Conservation (phyloP, 179 eudicot species). For the Nepenthes alata region DNA sequence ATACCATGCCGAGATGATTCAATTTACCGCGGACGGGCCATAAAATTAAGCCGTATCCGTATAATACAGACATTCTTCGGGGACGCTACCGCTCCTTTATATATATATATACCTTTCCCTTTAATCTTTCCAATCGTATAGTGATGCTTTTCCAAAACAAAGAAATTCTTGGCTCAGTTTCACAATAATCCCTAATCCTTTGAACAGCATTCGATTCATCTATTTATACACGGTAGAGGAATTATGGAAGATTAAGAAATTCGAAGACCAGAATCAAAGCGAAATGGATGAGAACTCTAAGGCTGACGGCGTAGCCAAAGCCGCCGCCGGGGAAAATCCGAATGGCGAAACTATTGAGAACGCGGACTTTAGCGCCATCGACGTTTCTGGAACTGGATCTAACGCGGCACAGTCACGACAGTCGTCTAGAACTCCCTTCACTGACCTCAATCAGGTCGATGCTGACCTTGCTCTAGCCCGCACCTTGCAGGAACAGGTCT, state of each 20-base stretch:
- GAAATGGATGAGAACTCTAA: constrained; percentile 37
- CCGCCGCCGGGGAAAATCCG: constrained; percentile 21
- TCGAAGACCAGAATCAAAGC: background rate
- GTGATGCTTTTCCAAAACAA: background rate
- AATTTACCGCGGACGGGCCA: no score
- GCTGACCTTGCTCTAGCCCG: constrained; percentile 98
- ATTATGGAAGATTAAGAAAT: background rate
- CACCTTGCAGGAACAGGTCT: constrained; percentile 84
- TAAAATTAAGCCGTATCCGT: no score
- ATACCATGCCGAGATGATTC: no score
- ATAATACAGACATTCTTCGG: no score
- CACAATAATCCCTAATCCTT: background rate
- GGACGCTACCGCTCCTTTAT: no score
- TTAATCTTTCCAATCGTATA: background rate
- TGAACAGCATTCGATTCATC: no score
- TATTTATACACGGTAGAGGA: no score
- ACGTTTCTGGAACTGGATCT: constrained; percentile 6
- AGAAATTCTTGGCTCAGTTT: background rate
- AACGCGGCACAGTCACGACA: constrained; percentile 13
- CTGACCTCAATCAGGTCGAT: constrained; percentile 77
- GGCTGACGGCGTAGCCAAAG: constrained; percentile 15
- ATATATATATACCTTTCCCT: no score
- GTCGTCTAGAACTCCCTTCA: constrained; percentile 53
- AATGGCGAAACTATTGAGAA: constrained; percentile 9
- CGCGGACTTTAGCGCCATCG: background rate